Evolutionary conservation across 805 yeast species (phyloP).

Genomic region (Nadsonia fulvescens): DNA sequence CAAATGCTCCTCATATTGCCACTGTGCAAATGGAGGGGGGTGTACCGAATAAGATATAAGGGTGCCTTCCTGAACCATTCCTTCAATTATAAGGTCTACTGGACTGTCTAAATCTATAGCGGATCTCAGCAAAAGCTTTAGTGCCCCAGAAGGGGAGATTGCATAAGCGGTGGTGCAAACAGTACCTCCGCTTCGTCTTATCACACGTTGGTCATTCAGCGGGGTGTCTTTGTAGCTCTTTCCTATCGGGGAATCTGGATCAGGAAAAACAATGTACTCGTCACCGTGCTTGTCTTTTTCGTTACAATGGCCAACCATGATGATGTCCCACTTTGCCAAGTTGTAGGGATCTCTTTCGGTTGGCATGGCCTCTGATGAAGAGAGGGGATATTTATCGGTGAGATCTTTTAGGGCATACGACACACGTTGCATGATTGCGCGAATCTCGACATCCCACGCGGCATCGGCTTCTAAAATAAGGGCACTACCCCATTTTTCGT

Average conservation of each 20-base stretch:
- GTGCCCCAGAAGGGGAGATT: conserved; percentile 5
- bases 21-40: conserved; percentile 7
- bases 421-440: conserved; percentile 1
- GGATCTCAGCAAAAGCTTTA: conserved; percentile 7
- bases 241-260: too few species aligned
- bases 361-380: too few species aligned
- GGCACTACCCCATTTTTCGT: conserved; percentile 3
- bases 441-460: conserved; percentile 7
- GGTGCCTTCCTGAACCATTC: conserved; percentile 1
- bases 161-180: conserved; percentile 8
- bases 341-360: too few species aligned
- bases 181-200: too few species aligned
- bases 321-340: too few species aligned
- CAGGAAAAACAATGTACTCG: too few species aligned
- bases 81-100: conserved; percentile 6
- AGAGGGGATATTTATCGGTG: conserved; percentile 1
- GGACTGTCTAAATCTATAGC: conserved; percentile 6
- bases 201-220: too few species aligned
- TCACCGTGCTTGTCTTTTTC: too few species aligned
- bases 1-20: conserved; percentile 6
- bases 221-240: too few species aligned
- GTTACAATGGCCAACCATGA: too few species aligned
- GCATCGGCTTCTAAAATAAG: conserved; percentile 8
- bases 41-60: conserved; percentile 5
- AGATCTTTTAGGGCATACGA: conserved; percentile 6